phyloP scores from a whole-genome alignment of 2,329 filamentous ascomycete species.

The Cryphonectria carpinicola region DNA sequence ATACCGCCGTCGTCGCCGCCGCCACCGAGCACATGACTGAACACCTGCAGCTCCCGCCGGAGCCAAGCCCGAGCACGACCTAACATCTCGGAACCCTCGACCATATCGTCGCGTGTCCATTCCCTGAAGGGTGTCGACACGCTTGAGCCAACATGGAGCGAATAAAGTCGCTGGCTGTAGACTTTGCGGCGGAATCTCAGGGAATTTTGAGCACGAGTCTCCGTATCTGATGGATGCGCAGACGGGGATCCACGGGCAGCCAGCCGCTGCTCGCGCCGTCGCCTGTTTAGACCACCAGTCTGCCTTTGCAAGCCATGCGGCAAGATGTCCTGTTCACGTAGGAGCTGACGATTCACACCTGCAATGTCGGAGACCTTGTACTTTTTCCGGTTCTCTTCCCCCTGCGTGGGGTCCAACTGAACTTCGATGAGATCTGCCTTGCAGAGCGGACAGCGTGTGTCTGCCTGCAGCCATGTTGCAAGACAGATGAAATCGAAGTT shows the following conservation, averaged over 20 bases:
- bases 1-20: constrained; percentile 34
- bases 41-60: constrained; percentile 81
- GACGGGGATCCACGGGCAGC: not conserved
- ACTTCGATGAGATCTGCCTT: constrained; percentile 61
- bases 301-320: not conserved
- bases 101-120: constrained; percentile 69
- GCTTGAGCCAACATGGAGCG: constrained; percentile 82
- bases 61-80: constrained; percentile 81
- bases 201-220: constrained; percentile 9
- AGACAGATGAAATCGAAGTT: constrained; percentile 88
- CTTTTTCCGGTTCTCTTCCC: constrained; percentile 55
- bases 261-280: not conserved
- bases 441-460: constrained; percentile 79
- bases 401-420: constrained; percentile 64
- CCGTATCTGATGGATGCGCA: not conserved
- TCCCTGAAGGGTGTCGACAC: constrained; percentile 75
- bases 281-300: too few species aligned
- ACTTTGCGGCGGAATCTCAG: constrained; percentile 69
- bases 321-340: not conserved
- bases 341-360: not conserved
- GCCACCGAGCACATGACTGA: constrained; percentile 64
- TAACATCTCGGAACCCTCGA: constrained; percentile 66
- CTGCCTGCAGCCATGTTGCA: constrained; percentile 77
- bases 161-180: constrained; percentile 74
- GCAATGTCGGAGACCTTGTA: constrained; percentile 53